Percentiles rank a stretch among this genome's conserved stretches.
Conservation (phyloP, 495 filamentous ascomycete species). For the Penicillium pancosmium region DNA sequence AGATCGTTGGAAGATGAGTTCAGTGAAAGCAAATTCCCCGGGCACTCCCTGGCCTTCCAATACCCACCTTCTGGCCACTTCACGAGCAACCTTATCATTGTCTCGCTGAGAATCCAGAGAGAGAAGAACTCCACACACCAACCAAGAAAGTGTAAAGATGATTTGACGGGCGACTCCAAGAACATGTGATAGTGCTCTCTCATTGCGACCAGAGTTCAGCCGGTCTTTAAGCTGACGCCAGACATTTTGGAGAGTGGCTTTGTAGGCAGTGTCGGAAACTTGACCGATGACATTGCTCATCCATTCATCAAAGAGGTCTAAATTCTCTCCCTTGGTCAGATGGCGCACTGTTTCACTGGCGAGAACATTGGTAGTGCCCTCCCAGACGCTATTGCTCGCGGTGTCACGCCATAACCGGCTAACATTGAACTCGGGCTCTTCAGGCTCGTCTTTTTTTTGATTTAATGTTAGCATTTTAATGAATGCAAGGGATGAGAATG, state of each 20-base stretch:
- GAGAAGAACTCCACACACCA: conserved; percentile 33
- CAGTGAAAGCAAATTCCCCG: conserved; percentile 36
- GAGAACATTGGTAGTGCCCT: conserved; percentile 72
- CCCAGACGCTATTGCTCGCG: conserved; percentile 68
- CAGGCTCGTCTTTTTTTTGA: conserved; percentile 25
- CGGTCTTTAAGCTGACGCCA: conserved; percentile 13
- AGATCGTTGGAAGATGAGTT: conserved; percentile 26
- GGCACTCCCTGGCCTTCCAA: conserved; percentile 34
- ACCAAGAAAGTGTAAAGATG: conserved; percentile 40
- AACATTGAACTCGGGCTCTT: conserved; percentile 58
- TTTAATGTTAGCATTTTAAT: background rate
- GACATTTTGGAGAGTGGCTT: conserved; percentile 16
- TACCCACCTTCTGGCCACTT: conserved; percentile 39
- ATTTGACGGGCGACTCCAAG: conserved; percentile 31
- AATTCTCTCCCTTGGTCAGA: conserved; percentile 45
- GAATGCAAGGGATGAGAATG: background rate
- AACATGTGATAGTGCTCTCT: conserved; percentile 1
- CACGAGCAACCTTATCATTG: conserved; percentile 30
- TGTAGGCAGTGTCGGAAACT: conserved; percentile 9
- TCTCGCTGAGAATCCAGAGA: conserved; percentile 38
- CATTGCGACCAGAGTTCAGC: conserved; percentile 10
- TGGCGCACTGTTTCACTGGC: conserved; percentile 60
- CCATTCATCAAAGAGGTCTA: conserved; percentile 38
- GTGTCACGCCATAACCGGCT: conserved; percentile 65
- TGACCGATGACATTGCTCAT: conserved; percentile 33